A percentile compares a stretch with the other conserved stretches of the same genome.
Conservation (phyloP, 2,329 filamentous ascomycete species). For the Thielaviopsis musarum region DNA sequence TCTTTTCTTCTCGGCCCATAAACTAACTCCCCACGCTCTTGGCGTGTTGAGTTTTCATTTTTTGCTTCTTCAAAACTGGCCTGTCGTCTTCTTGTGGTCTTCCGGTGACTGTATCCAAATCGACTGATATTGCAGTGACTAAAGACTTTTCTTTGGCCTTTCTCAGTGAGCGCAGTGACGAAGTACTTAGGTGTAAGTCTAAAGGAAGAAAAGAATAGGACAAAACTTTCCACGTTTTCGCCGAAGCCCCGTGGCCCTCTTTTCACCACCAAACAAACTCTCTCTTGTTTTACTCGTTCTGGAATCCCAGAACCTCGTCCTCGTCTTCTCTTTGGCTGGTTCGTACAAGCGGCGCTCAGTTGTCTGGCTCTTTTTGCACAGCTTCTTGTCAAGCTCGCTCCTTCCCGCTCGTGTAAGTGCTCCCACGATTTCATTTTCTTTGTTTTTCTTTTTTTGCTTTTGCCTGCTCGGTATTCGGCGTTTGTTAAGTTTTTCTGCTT, state of each 20-base stretch:
- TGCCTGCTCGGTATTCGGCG: background rate
- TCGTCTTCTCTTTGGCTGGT: too few species aligned
- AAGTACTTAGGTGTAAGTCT: background rate
- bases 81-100: too few species aligned
- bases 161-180: too few species aligned
- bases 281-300: background rate
- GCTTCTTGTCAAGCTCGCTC: constrained; percentile 7
- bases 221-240: constrained; percentile 3
- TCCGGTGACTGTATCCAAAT: too few species aligned
- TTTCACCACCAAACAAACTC: background rate
- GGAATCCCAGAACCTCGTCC: too few species aligned
- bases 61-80: too few species aligned
- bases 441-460: background rate
- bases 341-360: too few species aligned
- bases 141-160: too few species aligned
- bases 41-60: too few species aligned
- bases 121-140: too few species aligned
- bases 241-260: background rate
- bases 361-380: background rate
- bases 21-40: too few species aligned
- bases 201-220: background rate
- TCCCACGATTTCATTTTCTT: constrained; percentile 5
- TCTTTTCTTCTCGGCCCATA: too few species aligned
- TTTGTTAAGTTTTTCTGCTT: background rate
- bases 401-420: constrained; percentile 12